Conservation (phyloP, 2,329 filamentous ascomycete species). For the Dactylonectria macrodidyma region DNA sequence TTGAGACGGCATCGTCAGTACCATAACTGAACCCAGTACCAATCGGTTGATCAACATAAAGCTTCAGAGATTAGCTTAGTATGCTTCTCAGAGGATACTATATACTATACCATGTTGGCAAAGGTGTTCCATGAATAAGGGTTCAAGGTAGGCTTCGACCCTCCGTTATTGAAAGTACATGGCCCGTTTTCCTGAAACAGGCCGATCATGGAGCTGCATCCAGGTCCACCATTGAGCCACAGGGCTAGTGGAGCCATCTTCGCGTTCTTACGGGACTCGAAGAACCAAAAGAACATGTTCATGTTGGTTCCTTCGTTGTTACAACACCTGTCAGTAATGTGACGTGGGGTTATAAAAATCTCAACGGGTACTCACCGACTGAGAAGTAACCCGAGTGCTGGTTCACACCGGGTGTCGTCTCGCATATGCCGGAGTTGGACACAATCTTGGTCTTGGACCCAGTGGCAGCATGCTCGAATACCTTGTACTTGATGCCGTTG, state of each 20-base stretch:
- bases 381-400: conserved; percentile 5
- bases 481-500: conserved; percentile 14
- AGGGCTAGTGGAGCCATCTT: neutral
- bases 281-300: conserved; percentile 13
- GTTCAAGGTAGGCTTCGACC: conserved; percentile 6
- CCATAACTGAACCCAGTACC: neutral
- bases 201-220: conserved; percentile 1
- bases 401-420: conserved; percentile 11
- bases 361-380: neutral
- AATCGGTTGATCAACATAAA: conserved; percentile 8
- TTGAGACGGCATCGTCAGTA: conserved; percentile 8
- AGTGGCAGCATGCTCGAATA: conserved; percentile 13
- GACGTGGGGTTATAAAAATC: neutral
- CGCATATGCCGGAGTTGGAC: conserved; percentile 14
- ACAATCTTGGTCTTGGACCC: conserved; percentile 6
- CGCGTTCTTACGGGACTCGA: neutral
- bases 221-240: conserved; percentile 3
- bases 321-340: neutral
- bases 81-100: neutral
- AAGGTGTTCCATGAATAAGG: conserved; percentile 8
- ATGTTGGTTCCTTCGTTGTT: neutral
- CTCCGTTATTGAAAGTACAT: neutral
- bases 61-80: neutral
- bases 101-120: conserved; percentile 6
- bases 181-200: conserved; percentile 10